A percentile compares a stretch with the other conserved stretches of the same genome.
Evolutionary conservation across 495 filamentous ascomycete genomes (phyloP).

Genomic region (Aspergillus carlsbadensis): DNA sequence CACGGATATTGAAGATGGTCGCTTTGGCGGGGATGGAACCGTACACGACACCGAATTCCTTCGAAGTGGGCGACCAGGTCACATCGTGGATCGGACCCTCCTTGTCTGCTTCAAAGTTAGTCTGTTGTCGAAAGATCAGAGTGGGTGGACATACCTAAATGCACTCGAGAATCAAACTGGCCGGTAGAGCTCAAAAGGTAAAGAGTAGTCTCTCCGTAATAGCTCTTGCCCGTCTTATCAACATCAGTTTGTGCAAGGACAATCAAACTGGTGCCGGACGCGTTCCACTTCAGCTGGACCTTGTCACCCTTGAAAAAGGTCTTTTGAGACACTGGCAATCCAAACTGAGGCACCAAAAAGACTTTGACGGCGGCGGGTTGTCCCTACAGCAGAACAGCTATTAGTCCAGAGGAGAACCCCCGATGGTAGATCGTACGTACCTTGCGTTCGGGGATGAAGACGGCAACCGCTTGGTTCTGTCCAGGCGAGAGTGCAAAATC

Average conservation of each 20-base stretch:
- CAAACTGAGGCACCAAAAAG: conserved; percentile 86
- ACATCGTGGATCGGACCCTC: conserved; percentile 98
- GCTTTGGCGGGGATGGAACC: conserved; percentile 98
- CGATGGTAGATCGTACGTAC: conserved; percentile 38
- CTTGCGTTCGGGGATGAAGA: conserved; percentile 94
- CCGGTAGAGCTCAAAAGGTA: conserved; percentile 92
- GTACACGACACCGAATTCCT: conserved; percentile 95
- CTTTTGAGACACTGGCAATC: conserved; percentile 83
- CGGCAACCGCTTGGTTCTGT: conserved; percentile 83
- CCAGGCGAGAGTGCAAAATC: conserved; percentile 90
- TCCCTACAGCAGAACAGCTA: conserved; percentile 52
- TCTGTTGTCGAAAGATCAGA: neutral
- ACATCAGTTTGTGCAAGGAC: conserved; percentile 98
- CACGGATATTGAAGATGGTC: conserved; percentile 89
- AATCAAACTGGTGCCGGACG: conserved; percentile 82
- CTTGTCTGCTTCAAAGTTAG: conserved; percentile 62
- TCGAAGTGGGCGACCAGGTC: conserved; percentile 94
- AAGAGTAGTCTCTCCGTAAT: conserved; percentile 97
- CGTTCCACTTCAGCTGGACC: conserved; percentile 97
- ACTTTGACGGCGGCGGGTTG: conserved; percentile 92
- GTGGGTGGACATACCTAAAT: conserved; percentile 57
- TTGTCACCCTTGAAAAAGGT: conserved; percentile 99
- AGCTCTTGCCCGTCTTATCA: conserved; percentile 96
- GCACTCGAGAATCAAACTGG: conserved; percentile 85
- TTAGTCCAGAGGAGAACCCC: neutral